Evolutionary conservation across 2,329 filamentous ascomycete species (phyloP), one percentile per base, ranked within the genome.

Genomic region (Colletotrichum simmondsii): DNA sequence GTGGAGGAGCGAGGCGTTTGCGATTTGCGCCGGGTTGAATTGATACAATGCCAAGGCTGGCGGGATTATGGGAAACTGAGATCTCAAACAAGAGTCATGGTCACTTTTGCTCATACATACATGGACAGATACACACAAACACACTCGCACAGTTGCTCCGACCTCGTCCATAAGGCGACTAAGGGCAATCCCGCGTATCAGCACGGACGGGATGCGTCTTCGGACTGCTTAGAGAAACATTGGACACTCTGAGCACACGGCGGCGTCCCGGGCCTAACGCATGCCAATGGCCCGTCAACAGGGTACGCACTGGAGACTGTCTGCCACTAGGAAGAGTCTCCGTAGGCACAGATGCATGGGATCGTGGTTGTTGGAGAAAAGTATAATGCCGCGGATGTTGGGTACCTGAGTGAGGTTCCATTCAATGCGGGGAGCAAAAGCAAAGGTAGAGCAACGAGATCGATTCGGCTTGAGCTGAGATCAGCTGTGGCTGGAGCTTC

Each of bases 11-110:
- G 46, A 37, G 61, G 19, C 61, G 54, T 37, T 54, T 30, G 35
- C 46, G 8, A 53, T 30, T 24, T 32, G 65, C 42, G 65, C 53
- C 28, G 53, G n/a, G 52, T 22, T 52, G 59, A 12, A 68, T 53
- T 63, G 70, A 72, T 28, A 60, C 59, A 72, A 69, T 64, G 65
- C 70, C 70, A 72, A 72, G 70, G 30, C 59, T 32, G 28, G 19
- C 16, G 19, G 22, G 58, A 53, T 37, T n/a, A 32, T 16, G 37
- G 16, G 56, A 26, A 57, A 67, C 62, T 6, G 46, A 26, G n/a
- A 42, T 63, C 30, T 69, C 53, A 72, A 69, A 69, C 70, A 64
- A 37, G 61, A 54, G n/a, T 35, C 19, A 37, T 42, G 16, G 52
- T 58, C 46, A 49, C 32, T 37, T 69, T 32, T 24, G 22, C 62